Conservation (phyloP, 2,329 filamentous ascomycete species). For the Epicoccum nigrum region DNA sequence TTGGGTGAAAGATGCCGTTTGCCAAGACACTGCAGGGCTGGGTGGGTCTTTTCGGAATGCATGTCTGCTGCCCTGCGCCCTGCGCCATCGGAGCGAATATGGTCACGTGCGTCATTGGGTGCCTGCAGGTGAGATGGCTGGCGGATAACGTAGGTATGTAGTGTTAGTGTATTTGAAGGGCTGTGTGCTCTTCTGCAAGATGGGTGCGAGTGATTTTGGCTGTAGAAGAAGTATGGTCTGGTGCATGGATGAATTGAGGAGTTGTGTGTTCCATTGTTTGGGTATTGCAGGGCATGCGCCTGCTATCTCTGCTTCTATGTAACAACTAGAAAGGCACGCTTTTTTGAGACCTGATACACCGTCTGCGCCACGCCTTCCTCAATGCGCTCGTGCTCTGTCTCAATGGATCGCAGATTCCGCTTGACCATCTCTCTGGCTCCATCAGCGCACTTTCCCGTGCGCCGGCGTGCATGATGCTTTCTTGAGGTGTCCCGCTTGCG, state of each 20-base stretch:
- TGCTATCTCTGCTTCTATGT: constrained; percentile 1
- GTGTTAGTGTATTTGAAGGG: no score
- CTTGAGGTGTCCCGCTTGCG: not conserved
- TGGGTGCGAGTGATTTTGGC: no score
- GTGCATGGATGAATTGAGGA: not conserved
- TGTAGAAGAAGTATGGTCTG: no score
- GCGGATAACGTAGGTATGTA: no score
- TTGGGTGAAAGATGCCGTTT: no score
- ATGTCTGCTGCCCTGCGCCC: no score
- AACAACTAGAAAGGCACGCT: constrained; percentile 5
- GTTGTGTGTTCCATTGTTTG: constrained; percentile 1
- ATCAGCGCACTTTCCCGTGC: not conserved
- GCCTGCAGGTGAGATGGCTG: no score
- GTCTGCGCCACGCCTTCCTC: not conserved
- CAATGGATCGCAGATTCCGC: not conserved
- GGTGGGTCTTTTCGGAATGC: no score
- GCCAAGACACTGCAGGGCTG: no score
- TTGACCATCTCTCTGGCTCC: not conserved
- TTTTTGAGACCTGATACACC: constrained; percentile 10
- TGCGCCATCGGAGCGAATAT: no score
- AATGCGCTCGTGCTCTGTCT: not conserved
- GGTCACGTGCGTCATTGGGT: no score
- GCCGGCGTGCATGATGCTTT: constrained; percentile 2
- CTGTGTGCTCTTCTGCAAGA: no score
- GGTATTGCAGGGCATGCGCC: constrained; percentile 4